A percentile compares a stretch with the other conserved stretches of the same genome.
phyloP scores from a whole-genome alignment of 2,329 filamentous ascomycete species.

The Ophiostoma sp. region DNA sequence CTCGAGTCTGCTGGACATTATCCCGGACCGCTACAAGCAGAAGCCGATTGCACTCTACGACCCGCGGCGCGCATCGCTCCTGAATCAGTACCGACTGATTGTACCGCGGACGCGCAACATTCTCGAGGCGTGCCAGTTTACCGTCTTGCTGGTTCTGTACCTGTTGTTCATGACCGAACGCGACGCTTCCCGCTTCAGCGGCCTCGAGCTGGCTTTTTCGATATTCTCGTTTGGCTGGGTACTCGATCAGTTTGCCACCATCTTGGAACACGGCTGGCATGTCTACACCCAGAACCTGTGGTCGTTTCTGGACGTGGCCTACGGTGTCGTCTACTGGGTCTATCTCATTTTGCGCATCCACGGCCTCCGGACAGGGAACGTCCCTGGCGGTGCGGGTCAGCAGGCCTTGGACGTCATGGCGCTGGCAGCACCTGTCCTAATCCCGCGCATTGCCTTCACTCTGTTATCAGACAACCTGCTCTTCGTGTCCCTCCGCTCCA shows the following conservation, averaged over 20 bases:
- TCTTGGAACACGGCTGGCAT: conserved; percentile 71
- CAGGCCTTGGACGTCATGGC: conserved; percentile 78
- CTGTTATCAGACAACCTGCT: conserved; percentile 81
- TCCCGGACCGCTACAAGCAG: conserved; percentile 83
- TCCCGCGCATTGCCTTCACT: conserved; percentile 80
- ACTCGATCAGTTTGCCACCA: conserved; percentile 73
- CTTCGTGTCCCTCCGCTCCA: conserved; percentile 76
- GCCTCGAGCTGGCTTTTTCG: conserved; percentile 65
- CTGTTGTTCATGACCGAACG: conserved; percentile 70
- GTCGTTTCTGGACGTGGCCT: conserved; percentile 82
- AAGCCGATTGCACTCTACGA: conserved; percentile 81
- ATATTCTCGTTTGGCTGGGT: conserved; percentile 78
- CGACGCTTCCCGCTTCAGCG: conserved; percentile 56
- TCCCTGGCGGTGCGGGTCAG: conserved; percentile 51
- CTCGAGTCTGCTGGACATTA: conserved; percentile 76
- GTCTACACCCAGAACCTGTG: conserved; percentile 87
- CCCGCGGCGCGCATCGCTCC: conserved; percentile 69
- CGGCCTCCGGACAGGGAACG: conserved; percentile 52
- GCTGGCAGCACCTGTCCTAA: conserved; percentile 73
- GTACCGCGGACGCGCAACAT: conserved; percentile 76
- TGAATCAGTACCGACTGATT: conserved; percentile 83
- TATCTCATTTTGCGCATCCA: conserved; percentile 70
- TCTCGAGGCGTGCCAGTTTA: conserved; percentile 73
- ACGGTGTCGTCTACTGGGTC: conserved; percentile 67
- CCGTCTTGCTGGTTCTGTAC: conserved; percentile 68